A percentile compares a stretch with the other conserved stretches of the same genome.
These are phyloP conservation scores for Filobasidium floriforme DNA, from an alignment of 768 basidiomycete species.

Conservation along the genomic window DNA sequence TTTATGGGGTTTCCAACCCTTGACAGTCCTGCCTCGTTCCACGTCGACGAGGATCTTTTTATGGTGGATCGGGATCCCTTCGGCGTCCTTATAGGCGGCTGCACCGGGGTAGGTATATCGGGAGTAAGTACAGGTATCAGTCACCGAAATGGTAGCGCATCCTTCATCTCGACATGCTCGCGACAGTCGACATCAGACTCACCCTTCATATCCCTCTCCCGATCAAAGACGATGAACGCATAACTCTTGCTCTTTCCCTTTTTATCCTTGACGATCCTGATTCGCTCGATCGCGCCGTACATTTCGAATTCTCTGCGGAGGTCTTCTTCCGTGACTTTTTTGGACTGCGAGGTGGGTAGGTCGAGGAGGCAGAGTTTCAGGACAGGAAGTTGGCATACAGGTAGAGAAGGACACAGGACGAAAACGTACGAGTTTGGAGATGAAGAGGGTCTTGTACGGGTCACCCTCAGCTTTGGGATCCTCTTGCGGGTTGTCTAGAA, in stretches of 20 bases:
- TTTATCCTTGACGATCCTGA: constrained; percentile 85
- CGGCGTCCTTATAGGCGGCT: constrained; percentile 94
- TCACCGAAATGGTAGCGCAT: neutral
- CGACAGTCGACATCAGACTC: constrained; percentile 14
- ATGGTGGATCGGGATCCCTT: constrained; percentile 89
- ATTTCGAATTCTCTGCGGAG: constrained; percentile 90
- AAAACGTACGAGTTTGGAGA: constrained; percentile 69
- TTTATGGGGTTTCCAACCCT: constrained; percentile 95
- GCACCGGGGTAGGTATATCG: neutral
- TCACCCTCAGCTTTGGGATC: constrained; percentile 87
- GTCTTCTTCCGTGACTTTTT: constrained; percentile 82
- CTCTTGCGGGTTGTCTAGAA: constrained; percentile 80
- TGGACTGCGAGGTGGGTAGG: constrained; percentile 55
- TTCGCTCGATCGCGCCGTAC: constrained; percentile 88
- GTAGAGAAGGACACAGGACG: constrained; percentile 3
- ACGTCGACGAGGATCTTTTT: constrained; percentile 96
- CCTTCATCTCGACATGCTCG: constrained; percentile 8
- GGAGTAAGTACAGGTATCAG: neutral
- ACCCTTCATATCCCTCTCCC: constrained; percentile 99
- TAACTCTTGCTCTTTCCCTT: constrained; percentile 82
- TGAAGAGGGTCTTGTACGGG: constrained; percentile 97
- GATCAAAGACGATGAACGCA: constrained; percentile 94
- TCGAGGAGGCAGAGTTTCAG: constrained; percentile 15
- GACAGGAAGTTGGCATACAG: constrained; percentile 13
- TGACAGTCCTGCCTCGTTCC: constrained; percentile 92